Base-by-base conservation (phyloP, 192 early-diverging fungal species). In the Blastocladiella britannica region DNA sequence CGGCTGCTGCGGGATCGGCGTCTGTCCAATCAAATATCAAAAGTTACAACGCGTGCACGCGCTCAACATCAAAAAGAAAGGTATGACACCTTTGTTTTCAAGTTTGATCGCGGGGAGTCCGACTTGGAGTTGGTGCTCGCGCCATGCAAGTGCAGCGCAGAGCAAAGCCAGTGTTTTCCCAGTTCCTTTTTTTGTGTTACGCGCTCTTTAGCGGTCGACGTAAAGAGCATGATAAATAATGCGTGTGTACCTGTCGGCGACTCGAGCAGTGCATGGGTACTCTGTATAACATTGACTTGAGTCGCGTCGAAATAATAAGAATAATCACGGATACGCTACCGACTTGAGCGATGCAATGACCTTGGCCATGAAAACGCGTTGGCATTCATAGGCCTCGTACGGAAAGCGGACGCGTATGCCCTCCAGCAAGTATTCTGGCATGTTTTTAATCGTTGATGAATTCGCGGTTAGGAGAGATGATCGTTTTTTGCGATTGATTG, bases 101-200 rank as follows among this genome's bases (percentile, higher is more conserved):
- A n/a, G n/a, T n/a, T n/a, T n/a, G n/a, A n/a, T n/a, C n/a, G n/a
- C n/a, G n/a, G n/a, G n/a, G n/a, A n/a, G n/a, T n/a, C n/a, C n/a
- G n/a, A n/a, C n/a, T n/a, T n/a, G n/a, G n/a, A n/a, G n/a, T n/a
- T n/a, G n/a, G n/a, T n/a, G n/a, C 37, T 72, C 66, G 23, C 72
- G 58, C 86, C 86, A 88, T 0, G 79, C 82, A 27, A 89, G 63
- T 0, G 72, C 64, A 0, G 84, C 73, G 57, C 83, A 84, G 22
- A 89, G 61, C 26, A 89, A 56, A 0, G 81, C 80, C 26, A 89
- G 57, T 3, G 84, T 82, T 60, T 89, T 89, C 27, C 87, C 87
- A 8, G 87, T 86, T 0, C 86, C 86, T 61, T 30, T 60, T 26
- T n/a, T n/a, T n/a, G n/a, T 62, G 63, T 1, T 58, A 63, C 60